A percentile compares a stretch with the other conserved stretches of the same genome.
Evolutionary conservation across 208 protist genomes (phyloP).

Genomic region (Crithidia bombi): DNA sequence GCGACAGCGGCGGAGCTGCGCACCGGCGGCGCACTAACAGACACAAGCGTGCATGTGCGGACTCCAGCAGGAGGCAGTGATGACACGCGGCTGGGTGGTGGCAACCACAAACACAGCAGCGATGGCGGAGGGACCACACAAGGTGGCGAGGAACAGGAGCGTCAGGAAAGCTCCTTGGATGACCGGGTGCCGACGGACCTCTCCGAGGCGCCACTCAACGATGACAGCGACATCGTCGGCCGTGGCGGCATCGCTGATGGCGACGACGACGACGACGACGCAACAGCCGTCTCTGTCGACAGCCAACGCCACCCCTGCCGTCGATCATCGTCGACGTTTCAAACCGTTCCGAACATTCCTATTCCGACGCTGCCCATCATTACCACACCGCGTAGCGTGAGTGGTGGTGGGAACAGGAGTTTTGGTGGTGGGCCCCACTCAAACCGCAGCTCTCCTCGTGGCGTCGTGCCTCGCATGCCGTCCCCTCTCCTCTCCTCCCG

Average conservation of each 20-base stretch:
- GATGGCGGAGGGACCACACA: slow-evolving; percentile 1
- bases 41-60: neutral
- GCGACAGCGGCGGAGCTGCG: no score
- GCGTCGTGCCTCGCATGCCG: slow-evolving; percentile 9
- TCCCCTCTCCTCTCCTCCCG: slow-evolving; percentile 15
- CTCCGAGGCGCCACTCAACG: neutral
- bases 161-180: slow-evolving; percentile 5
- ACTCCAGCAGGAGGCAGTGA: neutral
- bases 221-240: neutral
- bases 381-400: neutral
- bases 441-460: slow-evolving; percentile 8
- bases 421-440: neutral
- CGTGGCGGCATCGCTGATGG: neutral
- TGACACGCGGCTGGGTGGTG: neutral
- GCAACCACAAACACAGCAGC: neutral
- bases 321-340: no score
- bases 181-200: slow-evolving; percentile 8
- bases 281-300: no score
- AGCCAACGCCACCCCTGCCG: no score
- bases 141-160: no score
- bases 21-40: neutral
- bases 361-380: no score
- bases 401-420: neutral
- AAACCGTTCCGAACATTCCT: no score
- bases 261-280: neutral